These are phyloP conservation scores for Petunia hybrid DNA, from an alignment of 305 asterid species.

Conservation along the genomic window DNA sequence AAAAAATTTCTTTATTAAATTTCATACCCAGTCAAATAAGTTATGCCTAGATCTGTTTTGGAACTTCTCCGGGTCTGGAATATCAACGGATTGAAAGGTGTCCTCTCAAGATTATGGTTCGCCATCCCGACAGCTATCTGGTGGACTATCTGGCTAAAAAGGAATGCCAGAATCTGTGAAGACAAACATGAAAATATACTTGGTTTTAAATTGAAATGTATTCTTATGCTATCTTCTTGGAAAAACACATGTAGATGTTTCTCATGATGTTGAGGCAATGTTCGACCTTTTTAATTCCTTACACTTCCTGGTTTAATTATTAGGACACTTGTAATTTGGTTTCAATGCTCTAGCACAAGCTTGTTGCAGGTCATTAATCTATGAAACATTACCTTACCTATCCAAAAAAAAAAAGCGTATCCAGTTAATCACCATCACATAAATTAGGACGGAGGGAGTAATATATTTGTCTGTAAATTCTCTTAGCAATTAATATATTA, in stretches of 20 bases:
- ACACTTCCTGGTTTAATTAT: background rate
- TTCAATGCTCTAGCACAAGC: background rate
- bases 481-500: background rate
- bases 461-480: background rate
- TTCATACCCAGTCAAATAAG: background rate
- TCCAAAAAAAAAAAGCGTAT: background rate
- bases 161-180: background rate
- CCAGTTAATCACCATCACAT: no score
- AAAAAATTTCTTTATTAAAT: no score
- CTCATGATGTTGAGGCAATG: background rate
- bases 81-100: background rate
- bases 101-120: background rate
- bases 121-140: background rate
- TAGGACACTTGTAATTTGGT: background rate
- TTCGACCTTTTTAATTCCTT: background rate
- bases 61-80: background rate
- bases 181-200: conserved; percentile 1
- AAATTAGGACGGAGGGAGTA: no score
- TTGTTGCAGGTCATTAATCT: background rate
- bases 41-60: background rate
- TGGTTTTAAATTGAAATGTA: background rate
- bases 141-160: background rate
- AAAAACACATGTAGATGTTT: background rate
- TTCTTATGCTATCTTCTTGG: background rate
- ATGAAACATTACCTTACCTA: background rate